Conservation (phyloP, 2,329 filamentous ascomycete species). For the Colletotrichum spaethianum region DNA sequence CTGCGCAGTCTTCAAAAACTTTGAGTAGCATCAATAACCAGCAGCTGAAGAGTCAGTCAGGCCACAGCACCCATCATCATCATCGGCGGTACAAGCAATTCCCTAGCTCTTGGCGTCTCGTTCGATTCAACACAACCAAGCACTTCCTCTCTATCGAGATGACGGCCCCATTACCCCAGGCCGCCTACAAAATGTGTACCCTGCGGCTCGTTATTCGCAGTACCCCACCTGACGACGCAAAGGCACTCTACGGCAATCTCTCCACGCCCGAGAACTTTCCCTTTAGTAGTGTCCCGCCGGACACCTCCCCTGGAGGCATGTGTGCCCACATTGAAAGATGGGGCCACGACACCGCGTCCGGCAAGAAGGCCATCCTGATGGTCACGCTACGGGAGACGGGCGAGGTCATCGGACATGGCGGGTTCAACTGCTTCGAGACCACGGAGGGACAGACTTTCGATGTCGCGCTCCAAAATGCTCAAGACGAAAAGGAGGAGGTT, state of each 20-base stretch:
- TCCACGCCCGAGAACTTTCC: conserved; percentile 42
- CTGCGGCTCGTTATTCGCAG: conserved; percentile 54
- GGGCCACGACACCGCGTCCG: conserved; percentile 32
- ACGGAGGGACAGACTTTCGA: conserved; percentile 4
- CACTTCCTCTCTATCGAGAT: neutral
- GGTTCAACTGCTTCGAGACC: conserved; percentile 42
- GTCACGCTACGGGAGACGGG: conserved; percentile 37
- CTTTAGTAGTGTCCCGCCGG: conserved; percentile 5
- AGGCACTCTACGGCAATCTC: conserved; percentile 31
- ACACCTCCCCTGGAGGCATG: conserved; percentile 36
- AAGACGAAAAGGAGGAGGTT: neutral
- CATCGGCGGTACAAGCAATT: neutral
- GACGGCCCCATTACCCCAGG: conserved; percentile 32
- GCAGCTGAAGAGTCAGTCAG: neutral
- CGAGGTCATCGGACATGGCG: conserved; percentile 41
- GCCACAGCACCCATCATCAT: neutral
- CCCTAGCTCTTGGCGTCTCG: neutral
- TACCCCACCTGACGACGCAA: conserved; percentile 44
- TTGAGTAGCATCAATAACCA: neutral
- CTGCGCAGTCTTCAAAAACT: neutral
- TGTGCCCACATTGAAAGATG: conserved; percentile 24
- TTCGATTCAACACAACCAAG: neutral
- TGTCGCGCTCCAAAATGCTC: neutral
- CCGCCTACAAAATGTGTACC: conserved; percentile 53
- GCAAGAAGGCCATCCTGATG: conserved; percentile 42